Percentiles rank a stretch among this genome's conserved stretches.
phyloP scores from a whole-genome alignment of 2,329 filamentous ascomycete species.

The Calycina marina region DNA sequence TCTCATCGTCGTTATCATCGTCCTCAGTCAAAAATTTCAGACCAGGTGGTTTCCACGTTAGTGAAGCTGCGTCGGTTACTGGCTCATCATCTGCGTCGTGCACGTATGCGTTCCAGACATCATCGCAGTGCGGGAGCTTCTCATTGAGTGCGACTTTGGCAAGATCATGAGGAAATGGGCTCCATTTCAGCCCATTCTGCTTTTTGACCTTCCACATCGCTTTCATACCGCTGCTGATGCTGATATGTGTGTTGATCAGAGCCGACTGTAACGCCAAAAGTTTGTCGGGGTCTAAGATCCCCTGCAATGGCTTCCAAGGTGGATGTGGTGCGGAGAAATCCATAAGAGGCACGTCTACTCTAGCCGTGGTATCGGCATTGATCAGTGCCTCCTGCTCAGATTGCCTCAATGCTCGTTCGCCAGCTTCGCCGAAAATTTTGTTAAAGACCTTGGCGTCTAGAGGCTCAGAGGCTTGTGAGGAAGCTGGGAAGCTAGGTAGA shows the following conservation, averaged over 20 bases:
- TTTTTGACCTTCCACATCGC: constrained; percentile 28
- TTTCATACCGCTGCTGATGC: constrained; percentile 19
- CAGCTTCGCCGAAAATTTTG: constrained; percentile 12
- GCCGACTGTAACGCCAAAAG: constrained; percentile 23
- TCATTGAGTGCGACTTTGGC: constrained; percentile 25
- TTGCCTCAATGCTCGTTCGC: constrained; percentile 9
- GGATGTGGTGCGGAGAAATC: constrained; percentile 27
- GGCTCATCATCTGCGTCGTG: constrained; percentile 14
- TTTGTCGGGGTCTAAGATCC: constrained; percentile 4
- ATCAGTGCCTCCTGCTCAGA: constrained; percentile 21
- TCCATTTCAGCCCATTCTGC: constrained; percentile 30
- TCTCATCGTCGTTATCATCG: constrained; percentile 25
- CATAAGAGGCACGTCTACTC: constrained; percentile 33
- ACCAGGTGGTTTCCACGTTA: constrained; percentile 33
- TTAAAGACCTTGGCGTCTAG: constrained; percentile 4
- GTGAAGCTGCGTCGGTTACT: constrained; percentile 24
- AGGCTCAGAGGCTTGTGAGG: constrained; percentile 4
- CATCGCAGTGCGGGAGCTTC: constrained; percentile 27
- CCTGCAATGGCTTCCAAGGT: constrained; percentile 30
- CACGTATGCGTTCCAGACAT: constrained; percentile 24
- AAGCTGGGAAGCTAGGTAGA: background rate
- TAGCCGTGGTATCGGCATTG: constrained; percentile 25
- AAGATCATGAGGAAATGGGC: constrained; percentile 26
- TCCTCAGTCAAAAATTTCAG: constrained; percentile 29
- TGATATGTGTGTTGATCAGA: constrained; percentile 5